Conservation (phyloP, 345 rosid species). For the Microcos paniculata region DNA sequence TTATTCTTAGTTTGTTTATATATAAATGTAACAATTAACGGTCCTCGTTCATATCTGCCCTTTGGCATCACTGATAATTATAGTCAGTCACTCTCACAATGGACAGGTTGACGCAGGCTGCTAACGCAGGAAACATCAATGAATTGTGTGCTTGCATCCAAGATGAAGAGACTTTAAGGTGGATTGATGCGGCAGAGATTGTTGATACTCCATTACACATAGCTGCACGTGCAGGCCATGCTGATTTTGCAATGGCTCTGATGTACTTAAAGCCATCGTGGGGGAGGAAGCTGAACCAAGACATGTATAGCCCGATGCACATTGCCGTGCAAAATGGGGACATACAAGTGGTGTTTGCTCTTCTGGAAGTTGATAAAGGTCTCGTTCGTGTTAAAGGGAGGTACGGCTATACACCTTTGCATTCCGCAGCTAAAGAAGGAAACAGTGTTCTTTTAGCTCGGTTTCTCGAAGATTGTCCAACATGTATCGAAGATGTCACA, state of each 20-base stretch:
- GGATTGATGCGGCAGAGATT: background rate
- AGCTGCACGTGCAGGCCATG: background rate
- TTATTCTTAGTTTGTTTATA: no score
- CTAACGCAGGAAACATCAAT: conserved; percentile 18
- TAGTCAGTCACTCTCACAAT: no score
- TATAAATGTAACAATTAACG: no score
- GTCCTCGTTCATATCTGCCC: no score
- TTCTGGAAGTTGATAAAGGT: background rate
- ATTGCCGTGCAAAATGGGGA: background rate
- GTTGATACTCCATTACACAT: conserved; percentile 6
- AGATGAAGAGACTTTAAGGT: background rate
- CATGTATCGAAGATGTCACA: no score
- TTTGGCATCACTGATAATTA: no score
- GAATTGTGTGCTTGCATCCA: conserved; percentile 10
- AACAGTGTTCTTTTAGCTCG: no score
- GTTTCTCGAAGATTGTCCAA: no score
- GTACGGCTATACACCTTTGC: conserved; percentile 24
- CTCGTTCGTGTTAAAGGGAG: conserved; percentile 24
- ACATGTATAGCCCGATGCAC: background rate
- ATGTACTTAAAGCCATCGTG: conserved; percentile 2
- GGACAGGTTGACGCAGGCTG: background rate
- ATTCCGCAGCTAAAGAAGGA: conserved; percentile 9
- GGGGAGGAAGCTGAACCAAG: background rate
- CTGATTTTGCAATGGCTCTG: background rate
- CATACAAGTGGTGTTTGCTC: background rate